Percentiles rank a stretch among this genome's conserved stretches.
Evolutionary conservation across 805 yeast genomes (phyloP).

Genomic region (Kuraishia floccosa): DNA sequence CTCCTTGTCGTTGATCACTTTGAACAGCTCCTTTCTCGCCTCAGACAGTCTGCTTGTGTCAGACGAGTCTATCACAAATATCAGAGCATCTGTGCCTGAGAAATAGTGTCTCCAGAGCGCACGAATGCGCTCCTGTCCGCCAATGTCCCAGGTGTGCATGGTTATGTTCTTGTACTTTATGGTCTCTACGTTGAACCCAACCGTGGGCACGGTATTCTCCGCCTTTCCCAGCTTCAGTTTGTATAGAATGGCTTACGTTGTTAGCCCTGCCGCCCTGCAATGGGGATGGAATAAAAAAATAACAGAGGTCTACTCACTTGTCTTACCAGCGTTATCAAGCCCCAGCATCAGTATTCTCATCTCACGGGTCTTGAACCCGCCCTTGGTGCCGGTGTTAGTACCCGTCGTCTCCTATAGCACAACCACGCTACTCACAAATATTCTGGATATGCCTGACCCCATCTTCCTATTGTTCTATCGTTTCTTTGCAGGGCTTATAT

Average conservation of each 20-base stretch:
- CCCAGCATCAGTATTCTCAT: conserved; percentile 77
- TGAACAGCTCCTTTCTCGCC: conserved; percentile 64
- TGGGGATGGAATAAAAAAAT: neutral
- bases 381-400: neutral
- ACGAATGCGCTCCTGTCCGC: conserved; percentile 89
- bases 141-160: conserved; percentile 73
- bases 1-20: conserved; percentile 76
- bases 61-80: conserved; percentile 81
- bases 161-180: conserved; percentile 28
- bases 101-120: conserved; percentile 94
- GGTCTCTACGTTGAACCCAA: conserved; percentile 80
- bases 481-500: too few relatives aligned
- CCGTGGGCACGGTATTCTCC: conserved; percentile 79
- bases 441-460: too few relatives aligned
- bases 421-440: too few relatives aligned
- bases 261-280: neutral
- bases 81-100: conserved; percentile 85
- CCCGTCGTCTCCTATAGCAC: too few relatives aligned
- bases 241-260: conserved; percentile 50
- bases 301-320: conserved; percentile 25
- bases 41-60: conserved; percentile 65
- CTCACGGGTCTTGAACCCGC: conserved; percentile 5
- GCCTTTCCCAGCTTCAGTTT: conserved; percentile 71
- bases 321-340: conserved; percentile 87
- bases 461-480: too few relatives aligned